Conservation (phyloP, 2,329 filamentous ascomycete genomes). For the Nothomitra cinnamomea region DNA sequence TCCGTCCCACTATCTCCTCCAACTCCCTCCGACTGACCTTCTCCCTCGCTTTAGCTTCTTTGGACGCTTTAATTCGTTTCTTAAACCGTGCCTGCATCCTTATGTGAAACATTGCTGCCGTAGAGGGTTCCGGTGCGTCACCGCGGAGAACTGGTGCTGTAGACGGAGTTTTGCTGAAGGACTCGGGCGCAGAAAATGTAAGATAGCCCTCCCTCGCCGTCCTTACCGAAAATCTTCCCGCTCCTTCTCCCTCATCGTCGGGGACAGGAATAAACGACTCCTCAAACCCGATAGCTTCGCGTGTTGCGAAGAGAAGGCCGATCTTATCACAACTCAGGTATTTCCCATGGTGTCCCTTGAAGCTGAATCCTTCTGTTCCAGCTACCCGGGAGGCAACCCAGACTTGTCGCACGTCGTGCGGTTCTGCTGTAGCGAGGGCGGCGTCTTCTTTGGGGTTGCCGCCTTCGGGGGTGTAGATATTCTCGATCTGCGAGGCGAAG, state of each 20-base stretch:
- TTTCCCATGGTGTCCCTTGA: conserved; percentile 84
- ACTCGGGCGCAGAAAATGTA: conserved; percentile 55
- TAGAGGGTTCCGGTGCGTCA: conserved; percentile 50
- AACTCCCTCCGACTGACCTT: conserved; percentile 78
- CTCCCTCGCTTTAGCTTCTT: conserved; percentile 67
- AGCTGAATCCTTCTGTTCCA: conserved; percentile 64
- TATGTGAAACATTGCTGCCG: conserved; percentile 58
- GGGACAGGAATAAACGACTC: conserved; percentile 62
- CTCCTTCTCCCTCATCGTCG: conserved; percentile 37
- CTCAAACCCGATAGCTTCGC: conserved; percentile 67
- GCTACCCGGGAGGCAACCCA: conserved; percentile 78
- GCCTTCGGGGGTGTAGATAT: conserved; percentile 39
- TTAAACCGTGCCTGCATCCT: conserved; percentile 95
- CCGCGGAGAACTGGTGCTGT: conserved; percentile 47
- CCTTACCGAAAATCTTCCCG: conserved; percentile 51
- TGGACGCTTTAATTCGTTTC: conserved; percentile 58
- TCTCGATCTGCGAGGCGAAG: conserved; percentile 67
- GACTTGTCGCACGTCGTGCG: conserved; percentile 88
- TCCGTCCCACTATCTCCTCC: conserved; percentile 61
- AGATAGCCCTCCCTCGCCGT: conserved; percentile 25
- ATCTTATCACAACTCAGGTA: conserved; percentile 77
- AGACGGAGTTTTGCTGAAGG: conserved; percentile 38
- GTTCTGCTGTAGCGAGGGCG: conserved; percentile 72
- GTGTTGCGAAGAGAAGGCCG: conserved; percentile 57
- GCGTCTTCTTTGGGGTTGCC: conserved; percentile 31